Evolutionary conservation across 2,329 filamentous ascomycete genomes (phyloP).

Genomic region (Colletotrichum lupini): DNA sequence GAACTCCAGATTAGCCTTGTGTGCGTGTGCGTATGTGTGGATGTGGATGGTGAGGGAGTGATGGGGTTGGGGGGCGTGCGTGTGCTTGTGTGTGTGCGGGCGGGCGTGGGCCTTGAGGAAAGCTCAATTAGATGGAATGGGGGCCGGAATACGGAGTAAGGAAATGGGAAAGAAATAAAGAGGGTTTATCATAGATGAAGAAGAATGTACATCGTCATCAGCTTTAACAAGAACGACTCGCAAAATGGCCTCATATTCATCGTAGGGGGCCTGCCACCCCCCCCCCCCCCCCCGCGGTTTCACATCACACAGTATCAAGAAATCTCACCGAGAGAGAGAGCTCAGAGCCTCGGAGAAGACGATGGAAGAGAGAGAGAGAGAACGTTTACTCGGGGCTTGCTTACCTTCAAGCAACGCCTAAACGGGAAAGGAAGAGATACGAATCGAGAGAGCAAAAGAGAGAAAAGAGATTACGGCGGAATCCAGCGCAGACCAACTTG

Average conservation of each 20-base stretch:
- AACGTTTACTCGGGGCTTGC: neutral
- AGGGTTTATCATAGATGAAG: slow-evolving; percentile 1
- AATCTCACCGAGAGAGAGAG: no score
- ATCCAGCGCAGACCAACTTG: neutral
- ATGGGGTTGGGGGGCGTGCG: no score
- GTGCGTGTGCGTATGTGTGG: neutral
- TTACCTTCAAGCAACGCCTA: neutral
- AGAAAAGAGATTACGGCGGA: neutral
- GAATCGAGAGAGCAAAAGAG: neutral
- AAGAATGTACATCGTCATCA: slow-evolving; percentile 6
- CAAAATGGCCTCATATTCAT: slow-evolving; percentile 4
- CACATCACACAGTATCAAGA: neutral
- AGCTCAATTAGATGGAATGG: neutral
- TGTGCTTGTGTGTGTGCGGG: neutral
- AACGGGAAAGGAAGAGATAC: neutral
- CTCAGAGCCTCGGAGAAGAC: neutral
- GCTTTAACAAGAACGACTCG: neutral
- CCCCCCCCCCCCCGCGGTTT: neutral
- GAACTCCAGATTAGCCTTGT: neutral
- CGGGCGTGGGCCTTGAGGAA: neutral
- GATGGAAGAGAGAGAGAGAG: neutral
- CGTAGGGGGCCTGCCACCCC: neutral
- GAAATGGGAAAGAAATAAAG: neutral
- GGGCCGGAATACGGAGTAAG: neutral
- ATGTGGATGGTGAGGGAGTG: no score